Evolutionary conservation across 257 asterid species (phyloP), one percentile per base, ranked within the genome.

Genomic region (Thymus quinquecostatus): DNA sequence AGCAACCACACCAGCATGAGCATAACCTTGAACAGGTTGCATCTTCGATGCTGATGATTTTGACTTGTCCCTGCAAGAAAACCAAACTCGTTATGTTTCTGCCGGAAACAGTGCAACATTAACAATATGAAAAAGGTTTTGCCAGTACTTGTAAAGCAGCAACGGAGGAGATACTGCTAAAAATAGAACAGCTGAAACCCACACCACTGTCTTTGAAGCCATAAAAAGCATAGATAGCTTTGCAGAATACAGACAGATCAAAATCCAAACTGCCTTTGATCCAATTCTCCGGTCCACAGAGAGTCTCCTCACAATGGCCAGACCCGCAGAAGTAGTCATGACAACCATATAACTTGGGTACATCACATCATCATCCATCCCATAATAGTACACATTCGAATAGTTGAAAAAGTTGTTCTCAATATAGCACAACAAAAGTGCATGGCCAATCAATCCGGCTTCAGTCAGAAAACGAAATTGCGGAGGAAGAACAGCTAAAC

Each of bases 271-370:
- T 64, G 97, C 91, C 88, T 92, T 95, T 4, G 90, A 78, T 53
- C 97, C 94, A 63, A 92, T 84, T 80, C 96, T 84, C 50, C 77
- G 83, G 78, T 95, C 99, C 69, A 79, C 85, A 1, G 83, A 88
- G 66, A 95, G 99, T 73, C 94, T 89, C 82, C 97, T 87, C 72
- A 89, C 96, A 75, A 95, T 82, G 77, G 96, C 98, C 82, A 89
- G 82, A 51, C 99, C 99, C 63, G 86, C 79, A 66, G 88, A 87
- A 66, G 97, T 88, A 75, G 99, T 92, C 88, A 89, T 78, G 82
- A 80, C 84, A 75, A 92, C 95, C 99, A 92, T 89, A 85, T 95
- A 95, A 81, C 96, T 95, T 32, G 99, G 99, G 80, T 95, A 95
- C 87, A 95, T 88, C 79, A 88, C 97, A 65, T 95, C 98, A 53